Evolutionary conservation across 176 grass and related monocot genomes (phyloP).

Genomic region (Cenchrus americanus): DNA sequence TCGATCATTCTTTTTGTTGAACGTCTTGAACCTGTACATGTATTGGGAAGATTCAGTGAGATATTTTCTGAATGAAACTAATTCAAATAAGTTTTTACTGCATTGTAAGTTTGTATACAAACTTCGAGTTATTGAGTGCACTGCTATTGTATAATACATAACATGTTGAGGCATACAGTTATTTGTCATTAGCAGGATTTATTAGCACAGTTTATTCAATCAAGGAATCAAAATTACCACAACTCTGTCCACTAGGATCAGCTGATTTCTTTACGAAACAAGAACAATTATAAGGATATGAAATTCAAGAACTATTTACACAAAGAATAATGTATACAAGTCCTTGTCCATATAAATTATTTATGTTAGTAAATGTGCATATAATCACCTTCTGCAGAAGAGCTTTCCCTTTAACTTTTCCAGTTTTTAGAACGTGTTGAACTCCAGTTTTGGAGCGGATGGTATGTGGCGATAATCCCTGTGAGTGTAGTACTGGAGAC

Average conservation of each 20-base stretch:
- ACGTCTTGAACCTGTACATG: not conserved
- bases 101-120: not conserved
- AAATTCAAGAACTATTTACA: not conserved
- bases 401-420: not conserved
- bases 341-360: not conserved
- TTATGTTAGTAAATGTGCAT: not conserved
- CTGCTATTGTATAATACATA: not conserved
- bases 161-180: not conserved
- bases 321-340: not conserved
- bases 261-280: not conserved
- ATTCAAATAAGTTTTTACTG: not conserved
- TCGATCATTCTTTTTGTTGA: not conserved
- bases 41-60: not conserved
- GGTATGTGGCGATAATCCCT: not conserved
- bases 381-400: not conserved
- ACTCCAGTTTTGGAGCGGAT: slow-evolving; percentile 10
- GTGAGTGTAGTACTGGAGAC: not conserved
- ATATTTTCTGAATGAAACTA: not conserved
- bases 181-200: not conserved
- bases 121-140: not conserved
- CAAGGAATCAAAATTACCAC: not conserved
- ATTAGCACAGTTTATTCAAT: not conserved
- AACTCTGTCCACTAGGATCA: not conserved
- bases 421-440: not conserved
- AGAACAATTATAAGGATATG: not conserved